Conservation (phyloP, 2,329 filamentous ascomycete species). For the Diaporthe helianthi region DNA sequence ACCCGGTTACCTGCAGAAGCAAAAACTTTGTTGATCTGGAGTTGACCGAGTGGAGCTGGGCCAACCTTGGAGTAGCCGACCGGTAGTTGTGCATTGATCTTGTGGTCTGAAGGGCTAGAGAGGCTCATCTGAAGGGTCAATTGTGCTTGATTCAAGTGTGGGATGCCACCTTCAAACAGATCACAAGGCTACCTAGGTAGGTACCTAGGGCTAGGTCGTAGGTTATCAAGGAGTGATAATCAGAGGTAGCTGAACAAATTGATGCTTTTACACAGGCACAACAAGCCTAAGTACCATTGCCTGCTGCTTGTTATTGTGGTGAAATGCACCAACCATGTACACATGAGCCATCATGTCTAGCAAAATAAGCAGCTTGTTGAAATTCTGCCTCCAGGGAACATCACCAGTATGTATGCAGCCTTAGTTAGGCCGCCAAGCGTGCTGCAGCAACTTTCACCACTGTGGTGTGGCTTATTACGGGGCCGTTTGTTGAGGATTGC, state of each 20-base stretch:
- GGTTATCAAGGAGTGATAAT: neutral
- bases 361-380: constrained; percentile 24
- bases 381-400: constrained; percentile 1
- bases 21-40: neutral
- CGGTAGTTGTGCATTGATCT: neutral
- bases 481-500: neutral
- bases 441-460: neutral
- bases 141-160: neutral
- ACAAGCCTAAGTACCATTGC: neutral
- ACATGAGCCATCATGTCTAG: neutral
- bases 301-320: neutral
- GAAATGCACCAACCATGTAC: neutral
- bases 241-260: neutral
- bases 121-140: neutral
- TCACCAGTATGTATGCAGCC: neutral
- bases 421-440: neutral
- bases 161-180: neutral
- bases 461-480: neutral
- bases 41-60: neutral
- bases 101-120: neutral
- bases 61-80: neutral
- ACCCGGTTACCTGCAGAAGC: neutral
- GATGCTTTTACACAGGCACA: neutral
- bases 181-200: neutral
- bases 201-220: too few relatives aligned